These are phyloP conservation scores for Pugionium cornutum DNA, from an alignment of 345 rosid species.

Conservation along the genomic window DNA sequence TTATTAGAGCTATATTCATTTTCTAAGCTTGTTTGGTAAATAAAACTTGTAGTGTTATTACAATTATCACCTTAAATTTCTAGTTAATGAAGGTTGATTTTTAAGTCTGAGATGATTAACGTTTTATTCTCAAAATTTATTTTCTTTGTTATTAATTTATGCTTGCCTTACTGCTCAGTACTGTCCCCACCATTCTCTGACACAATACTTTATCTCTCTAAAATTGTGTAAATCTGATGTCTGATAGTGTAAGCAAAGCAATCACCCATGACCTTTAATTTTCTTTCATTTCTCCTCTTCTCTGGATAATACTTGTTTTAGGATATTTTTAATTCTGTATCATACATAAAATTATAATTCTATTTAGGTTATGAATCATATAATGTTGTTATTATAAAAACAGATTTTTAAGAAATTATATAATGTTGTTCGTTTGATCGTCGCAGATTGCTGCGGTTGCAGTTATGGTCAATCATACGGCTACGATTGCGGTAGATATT, in stretches of 20 bases:
- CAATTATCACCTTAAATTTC: no score
- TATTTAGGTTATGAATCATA: slow-evolving; percentile 2
- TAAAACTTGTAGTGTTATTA: no score
- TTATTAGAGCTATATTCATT: no score
- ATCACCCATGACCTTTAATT: slow-evolving; percentile 42
- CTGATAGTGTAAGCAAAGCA: slow-evolving; percentile 96
- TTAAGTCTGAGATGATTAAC: background rate
- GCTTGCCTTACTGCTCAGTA: slow-evolving; percentile 38
- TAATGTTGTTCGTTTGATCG: no score
- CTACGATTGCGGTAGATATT: no score
- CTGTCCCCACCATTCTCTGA: slow-evolving; percentile 53
- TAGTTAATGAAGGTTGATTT: no score
- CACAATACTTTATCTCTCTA: slow-evolving; percentile 43
- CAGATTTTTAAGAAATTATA: background rate
- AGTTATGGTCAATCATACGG: no score
- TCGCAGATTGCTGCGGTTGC: no score
- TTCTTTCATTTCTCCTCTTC: slow-evolving; percentile 19
- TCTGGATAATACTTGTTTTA: background rate
- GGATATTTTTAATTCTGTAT: background rate
- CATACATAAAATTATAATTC: background rate
- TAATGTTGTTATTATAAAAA: background rate
- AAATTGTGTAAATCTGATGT: slow-evolving; percentile 59
- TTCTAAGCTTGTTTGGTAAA: no score
- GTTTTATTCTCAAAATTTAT: slow-evolving; percentile 2
- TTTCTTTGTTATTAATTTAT: slow-evolving; percentile 28